Conservation (phyloP, 257 asterid genomes). For the Linderniella brevidens region DNA sequence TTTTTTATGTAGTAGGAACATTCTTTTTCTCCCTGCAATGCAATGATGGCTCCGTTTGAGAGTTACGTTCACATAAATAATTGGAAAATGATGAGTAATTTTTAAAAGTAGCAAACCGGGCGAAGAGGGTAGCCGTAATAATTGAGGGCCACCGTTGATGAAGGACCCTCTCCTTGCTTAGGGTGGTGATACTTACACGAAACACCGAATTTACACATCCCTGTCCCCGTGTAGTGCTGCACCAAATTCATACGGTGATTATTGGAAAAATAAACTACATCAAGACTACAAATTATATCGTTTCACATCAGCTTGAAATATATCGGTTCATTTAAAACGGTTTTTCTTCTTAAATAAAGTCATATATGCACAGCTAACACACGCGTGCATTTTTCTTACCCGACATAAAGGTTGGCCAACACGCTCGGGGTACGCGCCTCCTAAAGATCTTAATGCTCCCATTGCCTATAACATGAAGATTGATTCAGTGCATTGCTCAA, state of each 20-base stretch:
- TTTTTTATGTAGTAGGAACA: conserved; percentile 74
- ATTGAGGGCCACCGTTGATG: conserved; percentile 41
- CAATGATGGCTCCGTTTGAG: not conserved
- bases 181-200: conserved; percentile 99
- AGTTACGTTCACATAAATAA: not conserved
- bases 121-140: conserved; percentile 68
- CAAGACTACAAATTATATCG: too few species aligned
- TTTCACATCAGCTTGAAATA: too few species aligned
- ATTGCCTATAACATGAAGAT: not conserved
- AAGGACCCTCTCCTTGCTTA: conserved; percentile 67
- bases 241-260: not conserved
- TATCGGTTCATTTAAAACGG: too few species aligned
- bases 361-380: not conserved
- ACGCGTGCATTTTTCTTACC: conserved; percentile 21
- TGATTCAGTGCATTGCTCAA: conserved; percentile 4
- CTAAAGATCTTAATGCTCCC: conserved; percentile 20
- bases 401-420: conserved; percentile 56
- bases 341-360: not conserved
- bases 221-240: conserved; percentile 86
- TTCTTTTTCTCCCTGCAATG: conserved; percentile 80
- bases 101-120: conserved; percentile 36
- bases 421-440: conserved; percentile 45
- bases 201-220: conserved; percentile 84
- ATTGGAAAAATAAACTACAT: too few species aligned
- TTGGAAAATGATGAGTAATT: conserved; percentile 1